Percentiles rank a stretch among this genome's conserved stretches.
These are phyloP conservation scores for Colletotrichum sp. DNA, from an alignment of 2,329 filamentous ascomycete species.

Conservation along the genomic window DNA sequence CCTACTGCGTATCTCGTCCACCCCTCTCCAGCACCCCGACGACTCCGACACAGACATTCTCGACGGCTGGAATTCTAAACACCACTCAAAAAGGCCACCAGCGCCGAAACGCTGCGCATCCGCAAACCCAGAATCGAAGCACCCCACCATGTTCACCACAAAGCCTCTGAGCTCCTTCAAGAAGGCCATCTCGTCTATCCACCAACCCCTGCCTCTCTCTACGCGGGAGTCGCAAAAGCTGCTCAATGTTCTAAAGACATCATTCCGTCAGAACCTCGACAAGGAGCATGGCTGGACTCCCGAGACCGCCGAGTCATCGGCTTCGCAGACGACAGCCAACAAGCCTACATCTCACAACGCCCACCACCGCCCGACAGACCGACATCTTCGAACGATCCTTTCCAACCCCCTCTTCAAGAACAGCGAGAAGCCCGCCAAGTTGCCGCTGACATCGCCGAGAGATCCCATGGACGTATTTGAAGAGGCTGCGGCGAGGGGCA, in stretches of 20 bases:
- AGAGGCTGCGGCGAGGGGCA: constrained; percentile 57
- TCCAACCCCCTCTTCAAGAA: constrained; percentile 59
- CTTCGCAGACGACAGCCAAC: not conserved
- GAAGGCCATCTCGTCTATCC: constrained; percentile 47
- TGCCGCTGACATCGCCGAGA: constrained; percentile 22
- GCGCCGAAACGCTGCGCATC: not conserved
- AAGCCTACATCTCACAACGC: constrained; percentile 8
- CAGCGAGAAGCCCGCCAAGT: constrained; percentile 29
- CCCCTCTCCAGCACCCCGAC: not conserved
- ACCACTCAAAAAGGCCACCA: not conserved
- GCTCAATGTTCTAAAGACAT: constrained; percentile 60
- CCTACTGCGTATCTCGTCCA: not conserved
- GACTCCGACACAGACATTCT: not conserved
- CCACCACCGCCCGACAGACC: constrained; percentile 45
- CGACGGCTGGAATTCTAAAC: not conserved
- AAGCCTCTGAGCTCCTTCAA: constrained; percentile 42
- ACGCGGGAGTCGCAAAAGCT: constrained; percentile 58
- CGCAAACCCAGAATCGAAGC: not conserved
- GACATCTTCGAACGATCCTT: constrained; percentile 61
- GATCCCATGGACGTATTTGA: constrained; percentile 62
- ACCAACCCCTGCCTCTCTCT: constrained; percentile 58
- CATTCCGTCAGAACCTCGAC: constrained; percentile 64
- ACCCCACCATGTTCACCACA: constrained; percentile 36
- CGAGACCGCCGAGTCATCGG: constrained; percentile 27
- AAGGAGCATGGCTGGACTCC: constrained; percentile 56